Conservation (phyloP, 805 yeast species). For the Millerozyma acaciae region DNA sequence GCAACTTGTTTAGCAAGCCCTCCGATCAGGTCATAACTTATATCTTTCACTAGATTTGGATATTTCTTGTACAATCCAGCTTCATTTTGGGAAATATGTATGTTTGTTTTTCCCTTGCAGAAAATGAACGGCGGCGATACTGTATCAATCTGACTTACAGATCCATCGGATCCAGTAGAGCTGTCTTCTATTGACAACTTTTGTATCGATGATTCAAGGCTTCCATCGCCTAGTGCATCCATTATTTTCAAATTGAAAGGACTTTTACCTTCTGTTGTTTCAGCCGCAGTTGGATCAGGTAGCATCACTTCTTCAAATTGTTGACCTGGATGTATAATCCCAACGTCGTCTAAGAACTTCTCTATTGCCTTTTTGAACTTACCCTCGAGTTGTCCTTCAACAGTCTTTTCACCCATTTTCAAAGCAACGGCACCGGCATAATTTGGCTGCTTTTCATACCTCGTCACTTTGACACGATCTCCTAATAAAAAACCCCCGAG, state of each 20-base stretch:
- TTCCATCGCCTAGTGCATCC: constrained; percentile 25
- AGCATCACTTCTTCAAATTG: constrained; percentile 20
- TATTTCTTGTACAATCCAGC: constrained; percentile 28
- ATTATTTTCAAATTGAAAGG: constrained; percentile 20
- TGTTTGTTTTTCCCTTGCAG: constrained; percentile 18
- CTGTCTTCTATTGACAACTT: constrained; percentile 29
- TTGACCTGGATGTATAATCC: constrained; percentile 60
- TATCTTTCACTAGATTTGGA: constrained; percentile 41
- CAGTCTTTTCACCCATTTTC: not conserved
- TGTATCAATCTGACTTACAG: constrained; percentile 5
- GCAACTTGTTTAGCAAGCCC: constrained; percentile 68
- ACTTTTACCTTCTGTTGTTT: constrained; percentile 11
- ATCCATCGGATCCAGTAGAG: constrained; percentile 3
- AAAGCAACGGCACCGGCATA: constrained; percentile 14
- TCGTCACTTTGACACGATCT: constrained; percentile 45
- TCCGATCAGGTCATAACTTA: constrained; percentile 60
- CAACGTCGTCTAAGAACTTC: constrained; percentile 48
- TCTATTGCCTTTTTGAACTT: constrained; percentile 25
- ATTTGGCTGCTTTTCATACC: constrained; percentile 46
- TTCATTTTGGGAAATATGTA: not conserved
- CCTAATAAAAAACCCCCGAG: constrained; percentile 44
- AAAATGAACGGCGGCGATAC: constrained; percentile 49
- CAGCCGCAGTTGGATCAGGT: constrained; percentile 10
- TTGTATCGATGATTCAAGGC: constrained; percentile 34
- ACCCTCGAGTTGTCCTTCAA: constrained; percentile 14